phyloP scores from a whole-genome alignment of 768 basidiomycete species.

The Tulasnella sp. region DNA sequence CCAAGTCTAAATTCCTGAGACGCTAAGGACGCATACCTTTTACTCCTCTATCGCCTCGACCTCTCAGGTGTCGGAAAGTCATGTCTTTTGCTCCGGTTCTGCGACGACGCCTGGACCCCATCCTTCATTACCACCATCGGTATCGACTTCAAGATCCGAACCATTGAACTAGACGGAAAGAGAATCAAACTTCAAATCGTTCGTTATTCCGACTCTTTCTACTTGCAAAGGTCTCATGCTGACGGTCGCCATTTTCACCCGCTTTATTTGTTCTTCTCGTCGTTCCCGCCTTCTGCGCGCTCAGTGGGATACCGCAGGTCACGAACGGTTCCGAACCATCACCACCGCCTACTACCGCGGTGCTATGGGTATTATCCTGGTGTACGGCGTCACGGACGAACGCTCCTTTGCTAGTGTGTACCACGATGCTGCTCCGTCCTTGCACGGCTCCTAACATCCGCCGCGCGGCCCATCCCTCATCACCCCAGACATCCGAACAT shows the following conservation, averaged over 20 bases:
- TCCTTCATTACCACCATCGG: conserved; percentile 99
- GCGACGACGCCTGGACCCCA: conserved; percentile 99
- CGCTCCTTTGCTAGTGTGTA: conserved; percentile 92
- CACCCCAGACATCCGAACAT: conserved; percentile 85
- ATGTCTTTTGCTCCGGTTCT: conserved; percentile 91
- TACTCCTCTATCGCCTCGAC: no score
- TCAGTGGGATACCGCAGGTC: conserved; percentile 99
- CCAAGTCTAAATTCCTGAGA: no score
- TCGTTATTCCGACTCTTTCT: conserved; percentile 36
- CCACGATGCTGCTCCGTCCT: not conserved
- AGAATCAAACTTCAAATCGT: conserved; percentile 99
- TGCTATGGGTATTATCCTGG: conserved; percentile 96
- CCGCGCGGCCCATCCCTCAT: not conserved
- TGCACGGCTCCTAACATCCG: not conserved
- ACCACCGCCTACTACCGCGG: conserved; percentile 99
- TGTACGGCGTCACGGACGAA: conserved; percentile 97
- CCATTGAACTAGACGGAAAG: conserved; percentile 97
- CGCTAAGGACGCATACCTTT: no score
- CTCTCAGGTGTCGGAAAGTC: no score
- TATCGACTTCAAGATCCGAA: conserved; percentile 99
- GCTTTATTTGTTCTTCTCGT: not conserved
- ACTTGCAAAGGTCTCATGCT: not conserved
- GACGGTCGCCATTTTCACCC: not conserved
- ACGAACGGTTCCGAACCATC: conserved; percentile 97
- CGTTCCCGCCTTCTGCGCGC: not conserved